phyloP scores from a whole-genome alignment of 805 yeast species.

The Kazachstania martiniae region DNA sequence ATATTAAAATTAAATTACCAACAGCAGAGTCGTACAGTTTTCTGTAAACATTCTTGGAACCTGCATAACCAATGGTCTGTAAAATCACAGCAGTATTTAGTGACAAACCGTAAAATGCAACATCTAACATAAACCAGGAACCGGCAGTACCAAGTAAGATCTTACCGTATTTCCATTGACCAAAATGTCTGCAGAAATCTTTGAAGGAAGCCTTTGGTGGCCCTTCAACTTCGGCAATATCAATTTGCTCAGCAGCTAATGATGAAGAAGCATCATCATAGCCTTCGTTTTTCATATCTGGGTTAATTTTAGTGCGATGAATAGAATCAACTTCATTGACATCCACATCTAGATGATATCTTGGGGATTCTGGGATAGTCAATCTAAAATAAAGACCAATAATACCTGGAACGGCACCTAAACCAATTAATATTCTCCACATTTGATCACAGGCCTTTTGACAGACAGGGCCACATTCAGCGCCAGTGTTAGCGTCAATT shows the following conservation, averaged over 20 bases:
- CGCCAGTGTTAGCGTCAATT: slow-evolving; percentile 40
- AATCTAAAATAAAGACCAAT: slow-evolving; percentile 82
- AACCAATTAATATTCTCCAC: slow-evolving; percentile 88
- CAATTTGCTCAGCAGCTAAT: slow-evolving; percentile 30
- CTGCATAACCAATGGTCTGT: slow-evolving; percentile 76
- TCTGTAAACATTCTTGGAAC: slow-evolving; percentile 56
- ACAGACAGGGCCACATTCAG: slow-evolving; percentile 59
- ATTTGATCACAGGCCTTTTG: slow-evolving; percentile 74
- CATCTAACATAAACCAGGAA: slow-evolving; percentile 84
- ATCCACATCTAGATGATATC: slow-evolving; percentile 72
- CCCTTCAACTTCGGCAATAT: slow-evolving; percentile 7
- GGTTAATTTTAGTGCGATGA: neutral
- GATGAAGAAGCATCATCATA: slow-evolving; percentile 41
- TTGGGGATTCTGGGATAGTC: slow-evolving; percentile 91
- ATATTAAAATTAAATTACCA: slow-evolving; percentile 83
- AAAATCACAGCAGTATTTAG: slow-evolving; percentile 73
- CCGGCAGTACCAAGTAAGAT: slow-evolving; percentile 82
- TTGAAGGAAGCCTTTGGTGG: slow-evolving; percentile 76
- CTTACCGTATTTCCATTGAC: slow-evolving; percentile 81
- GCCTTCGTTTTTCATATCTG: neutral
- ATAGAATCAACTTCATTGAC: neutral
- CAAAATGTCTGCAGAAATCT: slow-evolving; percentile 65
- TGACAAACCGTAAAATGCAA: slow-evolving; percentile 84
- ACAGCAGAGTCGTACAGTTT: slow-evolving; percentile 70
- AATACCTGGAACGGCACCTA: slow-evolving; percentile 83